phyloP scores from a whole-genome alignment of 177 flowering plant species.

The Vitis hybrid region DNA sequence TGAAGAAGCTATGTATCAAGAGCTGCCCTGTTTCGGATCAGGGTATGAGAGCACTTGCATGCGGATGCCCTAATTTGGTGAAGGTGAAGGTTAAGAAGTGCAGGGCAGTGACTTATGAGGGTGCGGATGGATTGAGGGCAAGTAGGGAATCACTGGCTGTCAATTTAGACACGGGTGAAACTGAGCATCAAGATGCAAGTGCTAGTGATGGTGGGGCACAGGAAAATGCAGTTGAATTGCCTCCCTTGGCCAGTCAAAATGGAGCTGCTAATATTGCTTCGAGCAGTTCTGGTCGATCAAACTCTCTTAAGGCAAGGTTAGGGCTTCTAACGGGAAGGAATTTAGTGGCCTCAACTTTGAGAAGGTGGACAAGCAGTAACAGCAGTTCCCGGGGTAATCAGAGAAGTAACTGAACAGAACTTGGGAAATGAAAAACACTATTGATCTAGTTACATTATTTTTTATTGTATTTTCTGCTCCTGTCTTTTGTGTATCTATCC shows the following conservation, averaged over 20 bases:
- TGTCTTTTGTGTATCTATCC: slow-evolving; percentile 15
- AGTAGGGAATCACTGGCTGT: slow-evolving; percentile 62
- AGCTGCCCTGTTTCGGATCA: slow-evolving; percentile 81
- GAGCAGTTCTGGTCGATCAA: slow-evolving; percentile 45
- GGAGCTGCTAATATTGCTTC: slow-evolving; percentile 37
- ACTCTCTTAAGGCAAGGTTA: slow-evolving; percentile 59
- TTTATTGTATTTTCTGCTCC: slow-evolving; percentile 20
- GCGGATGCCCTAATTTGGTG: slow-evolving; percentile 88
- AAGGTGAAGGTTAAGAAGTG: slow-evolving; percentile 95
- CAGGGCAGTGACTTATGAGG: slow-evolving; percentile 63
- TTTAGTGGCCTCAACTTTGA: slow-evolving; percentile 64
- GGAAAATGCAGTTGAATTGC: slow-evolving; percentile 41
- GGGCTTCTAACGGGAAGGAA: slow-evolving; percentile 55
- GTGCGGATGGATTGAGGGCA: slow-evolving; percentile 68
- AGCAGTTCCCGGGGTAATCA: slow-evolving; percentile 35
- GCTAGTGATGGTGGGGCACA: slow-evolving; percentile 57
- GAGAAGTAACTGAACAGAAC: background rate
- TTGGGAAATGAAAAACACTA: background rate
- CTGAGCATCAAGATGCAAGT: slow-evolving; percentile 52
- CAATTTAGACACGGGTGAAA: slow-evolving; percentile 58
- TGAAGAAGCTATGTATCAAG: slow-evolving; percentile 88
- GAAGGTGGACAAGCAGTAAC: slow-evolving; percentile 63
- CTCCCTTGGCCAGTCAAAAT: slow-evolving; percentile 17
- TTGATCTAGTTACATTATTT: slow-evolving; percentile 18
- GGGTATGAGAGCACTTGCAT: slow-evolving; percentile 76